Percentiles rank a stretch among this genome's conserved stretches.
phyloP scores from a whole-genome alignment of 2,329 filamentous ascomycete species.

The Cladosporium oxysporum region DNA sequence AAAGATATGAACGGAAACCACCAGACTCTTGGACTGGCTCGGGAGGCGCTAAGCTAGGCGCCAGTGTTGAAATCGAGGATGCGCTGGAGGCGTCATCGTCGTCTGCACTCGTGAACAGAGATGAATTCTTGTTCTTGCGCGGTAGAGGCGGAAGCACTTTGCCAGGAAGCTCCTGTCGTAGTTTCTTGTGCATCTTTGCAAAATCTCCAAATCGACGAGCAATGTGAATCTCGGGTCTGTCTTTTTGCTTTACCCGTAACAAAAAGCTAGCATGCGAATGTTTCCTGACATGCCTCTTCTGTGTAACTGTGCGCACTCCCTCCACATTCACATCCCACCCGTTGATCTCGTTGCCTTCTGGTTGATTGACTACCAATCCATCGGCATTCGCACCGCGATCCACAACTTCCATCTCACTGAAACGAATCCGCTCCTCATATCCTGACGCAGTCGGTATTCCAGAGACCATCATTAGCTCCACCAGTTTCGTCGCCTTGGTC shows the following conservation, averaged over 20 bases:
- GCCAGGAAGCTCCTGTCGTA: constrained; percentile 84
- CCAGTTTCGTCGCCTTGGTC: constrained; percentile 88
- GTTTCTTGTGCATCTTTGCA: constrained; percentile 70
- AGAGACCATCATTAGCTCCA: constrained; percentile 99
- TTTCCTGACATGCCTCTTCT: constrained; percentile 83
- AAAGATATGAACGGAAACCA: constrained; percentile 48
- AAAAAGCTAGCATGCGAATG: constrained; percentile 95
- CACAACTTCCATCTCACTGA: constrained; percentile 95
- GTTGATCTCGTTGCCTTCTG: constrained; percentile 89
- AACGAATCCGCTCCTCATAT: constrained; percentile 95
- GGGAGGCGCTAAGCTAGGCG: constrained; percentile 29
- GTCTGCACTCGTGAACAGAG: constrained; percentile 58
- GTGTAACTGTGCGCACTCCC: constrained; percentile 75
- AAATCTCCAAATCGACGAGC: constrained; percentile 90
- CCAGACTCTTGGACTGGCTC: constrained; percentile 31
- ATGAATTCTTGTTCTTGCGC: constrained; percentile 84
- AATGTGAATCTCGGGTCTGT: constrained; percentile 74
- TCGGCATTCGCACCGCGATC: constrained; percentile 91
- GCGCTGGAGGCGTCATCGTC: constrained; percentile 74
- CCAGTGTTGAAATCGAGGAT: constrained; percentile 74
- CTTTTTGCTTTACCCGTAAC: constrained; percentile 77
- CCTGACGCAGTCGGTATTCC: constrained; percentile 93
- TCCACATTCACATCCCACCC: constrained; percentile 97
- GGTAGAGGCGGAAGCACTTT: constrained; percentile 85
- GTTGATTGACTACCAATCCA: constrained; percentile 80